These are phyloP conservation scores for Trebouxia sp. DNA, from an alignment of 139 green algal genomes.

Conservation along the genomic window DNA sequence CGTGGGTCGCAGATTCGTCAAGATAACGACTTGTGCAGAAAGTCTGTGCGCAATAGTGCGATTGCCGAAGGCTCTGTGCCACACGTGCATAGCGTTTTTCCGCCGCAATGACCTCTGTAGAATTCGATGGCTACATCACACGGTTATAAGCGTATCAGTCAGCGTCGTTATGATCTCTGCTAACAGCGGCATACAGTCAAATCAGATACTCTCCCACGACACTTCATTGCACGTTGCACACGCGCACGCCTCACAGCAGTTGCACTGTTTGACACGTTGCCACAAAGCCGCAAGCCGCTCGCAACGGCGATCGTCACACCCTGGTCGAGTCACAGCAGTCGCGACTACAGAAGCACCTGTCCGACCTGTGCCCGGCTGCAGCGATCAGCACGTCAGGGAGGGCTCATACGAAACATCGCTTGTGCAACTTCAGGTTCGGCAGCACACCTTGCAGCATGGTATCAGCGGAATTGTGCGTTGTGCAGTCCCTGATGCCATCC, in stretches of 20 bases:
- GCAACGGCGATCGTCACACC: neutral
- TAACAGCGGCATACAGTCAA: neutral
- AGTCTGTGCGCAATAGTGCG: too few relatives aligned
- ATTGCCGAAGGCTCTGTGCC: too few relatives aligned
- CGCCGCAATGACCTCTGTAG: too few relatives aligned
- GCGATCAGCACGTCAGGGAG: slow-evolving; percentile 48
- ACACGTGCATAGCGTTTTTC: too few relatives aligned
- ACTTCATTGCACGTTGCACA: too few relatives aligned
- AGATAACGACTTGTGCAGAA: too few relatives aligned
- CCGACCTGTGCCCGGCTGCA: neutral
- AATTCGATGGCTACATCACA: too few relatives aligned
- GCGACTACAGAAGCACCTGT: slow-evolving; percentile 4
- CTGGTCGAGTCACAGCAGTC: neutral
- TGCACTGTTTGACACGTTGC: too few relatives aligned
- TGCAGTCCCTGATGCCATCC: neutral
- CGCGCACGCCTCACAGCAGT: neutral
- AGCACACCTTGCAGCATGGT: neutral
- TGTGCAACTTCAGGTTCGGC: slow-evolving; percentile 58
- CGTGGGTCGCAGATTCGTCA: too few relatives aligned
- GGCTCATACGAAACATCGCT: slow-evolving; percentile 65
- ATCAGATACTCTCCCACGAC: neutral
- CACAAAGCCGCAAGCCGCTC: too few relatives aligned
- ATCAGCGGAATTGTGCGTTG: neutral
- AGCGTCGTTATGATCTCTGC: slow-evolving; percentile 22
- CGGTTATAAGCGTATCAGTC: too few relatives aligned